Evolutionary conservation across 257 asterid species (phyloP).

Genomic region (Ocimum tenuiflorum): DNA sequence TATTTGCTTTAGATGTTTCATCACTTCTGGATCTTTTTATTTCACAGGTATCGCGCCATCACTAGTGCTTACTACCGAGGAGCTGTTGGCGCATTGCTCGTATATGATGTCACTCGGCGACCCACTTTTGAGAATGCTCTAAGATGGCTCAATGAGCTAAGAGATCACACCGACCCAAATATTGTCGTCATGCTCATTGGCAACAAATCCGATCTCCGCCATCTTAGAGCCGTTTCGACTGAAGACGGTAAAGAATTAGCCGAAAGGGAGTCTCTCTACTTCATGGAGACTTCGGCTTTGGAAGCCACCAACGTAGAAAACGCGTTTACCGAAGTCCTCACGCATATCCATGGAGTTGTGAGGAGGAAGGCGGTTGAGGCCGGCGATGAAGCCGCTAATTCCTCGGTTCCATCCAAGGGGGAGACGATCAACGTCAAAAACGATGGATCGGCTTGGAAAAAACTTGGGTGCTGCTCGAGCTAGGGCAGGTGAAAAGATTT

Average conservation of each 20-base stretch:
- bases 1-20: too few relatives aligned
- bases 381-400: conserved; percentile 33
- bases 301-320: conserved; percentile 44
- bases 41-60: conserved; percentile 40
- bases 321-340: conserved; percentile 41
- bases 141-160: conserved; percentile 45
- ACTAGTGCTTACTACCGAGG: conserved; percentile 54
- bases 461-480: conserved; percentile 42
- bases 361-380: conserved; percentile 46
- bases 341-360: conserved; percentile 34
- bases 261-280: conserved; percentile 38
- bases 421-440: conserved; percentile 36
- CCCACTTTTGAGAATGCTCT: conserved; percentile 39
- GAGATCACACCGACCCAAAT: conserved; percentile 43
- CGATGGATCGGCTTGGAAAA: conserved; percentile 34
- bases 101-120: conserved; percentile 43
- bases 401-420: conserved; percentile 40
- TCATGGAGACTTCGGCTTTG: conserved; percentile 52
- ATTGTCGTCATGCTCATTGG: conserved; percentile 47
- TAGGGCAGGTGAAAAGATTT: neutral
- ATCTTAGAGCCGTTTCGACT: conserved; percentile 37
- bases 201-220: conserved; percentile 46
- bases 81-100: conserved; percentile 48
- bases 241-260: conserved; percentile 41
- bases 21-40: too few relatives aligned